Conservation (phyloP, 2,329 filamentous ascomycete species). For the Malbranchea cinnamomea region DNA sequence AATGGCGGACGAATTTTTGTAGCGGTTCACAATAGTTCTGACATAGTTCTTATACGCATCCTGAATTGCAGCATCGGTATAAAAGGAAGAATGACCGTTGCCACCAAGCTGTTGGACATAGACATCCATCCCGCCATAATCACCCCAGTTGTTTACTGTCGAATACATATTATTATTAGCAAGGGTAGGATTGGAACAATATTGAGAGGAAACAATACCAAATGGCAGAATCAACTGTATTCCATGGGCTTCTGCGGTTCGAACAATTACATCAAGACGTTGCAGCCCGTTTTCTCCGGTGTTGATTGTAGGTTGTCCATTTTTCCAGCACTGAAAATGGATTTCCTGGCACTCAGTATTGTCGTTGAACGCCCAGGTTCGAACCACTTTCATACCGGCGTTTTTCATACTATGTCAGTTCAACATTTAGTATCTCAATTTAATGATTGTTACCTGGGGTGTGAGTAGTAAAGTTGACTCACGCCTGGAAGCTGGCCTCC, state of each 20-base stretch:
- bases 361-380: conserved; percentile 41
- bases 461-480: conserved; percentile 10
- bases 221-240: conserved; percentile 41
- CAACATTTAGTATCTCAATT: too few relatives aligned
- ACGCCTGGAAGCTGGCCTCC: conserved; percentile 24
- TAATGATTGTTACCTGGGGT: neutral
- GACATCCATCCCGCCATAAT: conserved; percentile 50
- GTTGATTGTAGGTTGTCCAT: conserved; percentile 40
- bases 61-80: conserved; percentile 39
- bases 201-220: conserved; percentile 5
- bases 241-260: conserved; percentile 41
- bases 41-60: conserved; percentile 49
- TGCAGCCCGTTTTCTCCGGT: conserved; percentile 47
- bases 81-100: conserved; percentile 38
- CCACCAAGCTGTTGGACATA: conserved; percentile 43
- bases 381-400: conserved; percentile 35
- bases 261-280: conserved; percentile 49
- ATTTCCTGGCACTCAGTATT: conserved; percentile 31
- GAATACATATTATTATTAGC: conserved; percentile 20
- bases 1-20: conserved; percentile 42
- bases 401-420: conserved; percentile 13
- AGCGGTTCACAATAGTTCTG: conserved; percentile 42
- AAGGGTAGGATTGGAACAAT: conserved; percentile 22
- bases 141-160: conserved; percentile 55
- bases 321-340: conserved; percentile 28